A percentile compares a stretch with the other conserved stretches of the same genome.
These are phyloP conservation scores for Amanita muscaria DNA, from an alignment of 768 basidiomycete species.

Conservation along the genomic window DNA sequence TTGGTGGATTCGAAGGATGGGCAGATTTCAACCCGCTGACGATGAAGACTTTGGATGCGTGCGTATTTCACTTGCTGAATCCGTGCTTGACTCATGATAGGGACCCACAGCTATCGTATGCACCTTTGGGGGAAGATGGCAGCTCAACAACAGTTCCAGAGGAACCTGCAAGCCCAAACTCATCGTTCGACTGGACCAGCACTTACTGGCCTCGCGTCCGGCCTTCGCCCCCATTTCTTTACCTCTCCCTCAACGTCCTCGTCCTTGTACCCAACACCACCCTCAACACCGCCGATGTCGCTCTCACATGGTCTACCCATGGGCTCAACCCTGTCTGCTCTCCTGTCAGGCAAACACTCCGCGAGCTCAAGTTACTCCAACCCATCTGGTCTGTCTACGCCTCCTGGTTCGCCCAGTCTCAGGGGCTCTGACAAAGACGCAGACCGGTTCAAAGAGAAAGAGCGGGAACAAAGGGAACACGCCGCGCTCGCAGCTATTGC, in stretches of 20 bases:
- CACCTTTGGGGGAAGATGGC: slow-evolving; percentile 92
- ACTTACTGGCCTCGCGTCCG: slow-evolving; percentile 30
- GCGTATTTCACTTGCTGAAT: slow-evolving; percentile 23
- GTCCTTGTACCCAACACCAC: slow-evolving; percentile 7
- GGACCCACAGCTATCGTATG: slow-evolving; percentile 57
- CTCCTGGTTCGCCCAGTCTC: slow-evolving; percentile 35
- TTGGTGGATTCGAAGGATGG: slow-evolving; percentile 64
- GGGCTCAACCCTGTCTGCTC: slow-evolving; percentile 14
- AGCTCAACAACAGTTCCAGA: slow-evolving; percentile 44
- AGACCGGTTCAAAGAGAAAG: slow-evolving; percentile 20
- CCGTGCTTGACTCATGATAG: slow-evolving; percentile 7
- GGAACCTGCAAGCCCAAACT: slow-evolving; percentile 30
- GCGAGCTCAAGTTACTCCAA: not conserved
- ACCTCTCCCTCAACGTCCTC: slow-evolving; percentile 14
- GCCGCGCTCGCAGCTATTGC: slow-evolving; percentile 68
- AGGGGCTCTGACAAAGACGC: slow-evolving; percentile 9
- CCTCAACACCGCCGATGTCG: slow-evolving; percentile 12
- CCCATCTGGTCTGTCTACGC: slow-evolving; percentile 28
- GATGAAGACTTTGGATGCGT: slow-evolving; percentile 79
- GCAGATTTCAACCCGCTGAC: slow-evolving; percentile 78
- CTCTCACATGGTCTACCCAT: not conserved
- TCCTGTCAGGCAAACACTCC: slow-evolving; percentile 42
- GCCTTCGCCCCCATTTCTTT: slow-evolving; percentile 33
- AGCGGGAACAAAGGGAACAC: slow-evolving; percentile 26
- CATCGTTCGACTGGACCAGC: slow-evolving; percentile 20